phyloP scores from a whole-genome alignment of 2,329 filamentous ascomycete species.

The Sphaceloma murrayae region DNA sequence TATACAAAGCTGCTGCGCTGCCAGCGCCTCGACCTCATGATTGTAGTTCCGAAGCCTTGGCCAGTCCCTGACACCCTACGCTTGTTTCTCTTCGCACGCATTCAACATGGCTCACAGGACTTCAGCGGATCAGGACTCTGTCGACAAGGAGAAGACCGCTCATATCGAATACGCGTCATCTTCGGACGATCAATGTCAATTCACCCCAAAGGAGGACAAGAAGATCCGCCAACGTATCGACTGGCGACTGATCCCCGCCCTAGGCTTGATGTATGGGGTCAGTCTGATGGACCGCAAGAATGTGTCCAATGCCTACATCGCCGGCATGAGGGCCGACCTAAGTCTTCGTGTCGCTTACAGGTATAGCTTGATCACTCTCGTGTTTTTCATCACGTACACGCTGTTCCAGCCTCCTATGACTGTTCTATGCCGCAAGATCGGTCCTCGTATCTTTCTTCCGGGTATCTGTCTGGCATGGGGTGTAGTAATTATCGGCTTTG shows the following conservation, averaged over 20 bases:
- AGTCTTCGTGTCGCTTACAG: slow-evolving; percentile 24
- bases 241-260: slow-evolving; percentile 39
- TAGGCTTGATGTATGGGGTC: slow-evolving; percentile 34
- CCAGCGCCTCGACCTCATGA: too few relatives aligned
- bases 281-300: slow-evolving; percentile 29
- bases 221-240: slow-evolving; percentile 63
- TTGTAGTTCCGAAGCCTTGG: too few relatives aligned
- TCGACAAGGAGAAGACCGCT: slow-evolving; percentile 6
- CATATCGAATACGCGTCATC: slow-evolving; percentile 2
- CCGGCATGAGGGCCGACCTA: slow-evolving; percentile 29
- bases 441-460: slow-evolving; percentile 33
- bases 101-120: slow-evolving; percentile 2
- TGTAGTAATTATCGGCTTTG: slow-evolving; percentile 53
- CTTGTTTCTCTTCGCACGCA: not conserved
- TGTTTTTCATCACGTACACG: slow-evolving; percentile 68
- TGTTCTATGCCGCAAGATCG: slow-evolving; percentile 56
- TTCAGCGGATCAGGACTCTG: slow-evolving; percentile 2
- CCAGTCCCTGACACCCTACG: not conserved
- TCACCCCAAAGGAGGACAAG: slow-evolving; percentile 50
- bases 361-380: slow-evolving; percentile 46
- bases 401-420: slow-evolving; percentile 64
- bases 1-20: too few relatives aligned
- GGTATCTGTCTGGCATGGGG: slow-evolving; percentile 48
- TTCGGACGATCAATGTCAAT: not conserved
- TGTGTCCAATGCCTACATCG: slow-evolving; percentile 29